Evolutionary conservation across 2,329 filamentous ascomycete genomes (phyloP).

Genomic region (Aspergillus sp.): DNA sequence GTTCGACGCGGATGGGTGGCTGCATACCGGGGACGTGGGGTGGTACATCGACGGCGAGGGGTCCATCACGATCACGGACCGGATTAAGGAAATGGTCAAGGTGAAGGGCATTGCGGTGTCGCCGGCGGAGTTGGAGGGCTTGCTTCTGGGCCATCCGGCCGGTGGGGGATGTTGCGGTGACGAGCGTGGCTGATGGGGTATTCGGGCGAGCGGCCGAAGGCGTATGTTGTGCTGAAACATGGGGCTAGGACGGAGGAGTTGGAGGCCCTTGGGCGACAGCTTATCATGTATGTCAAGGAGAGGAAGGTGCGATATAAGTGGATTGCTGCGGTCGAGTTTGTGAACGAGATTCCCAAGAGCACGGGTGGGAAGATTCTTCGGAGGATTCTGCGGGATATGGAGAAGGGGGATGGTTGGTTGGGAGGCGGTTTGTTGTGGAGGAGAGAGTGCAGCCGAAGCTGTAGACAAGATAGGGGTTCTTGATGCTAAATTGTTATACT

Average conservation of each 20-base stretch:
- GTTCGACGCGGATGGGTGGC: conserved; percentile 50
- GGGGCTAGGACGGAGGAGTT: conserved; percentile 1
- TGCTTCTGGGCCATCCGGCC: conserved; percentile 47
- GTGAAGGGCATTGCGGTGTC: conserved; percentile 50
- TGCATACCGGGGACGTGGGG: conserved; percentile 60
- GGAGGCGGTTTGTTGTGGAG: conserved; percentile 16
- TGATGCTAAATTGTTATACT: not conserved
- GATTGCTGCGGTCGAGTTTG: conserved; percentile 29
- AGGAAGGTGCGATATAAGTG: conserved; percentile 51
- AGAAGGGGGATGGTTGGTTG: conserved; percentile 2
- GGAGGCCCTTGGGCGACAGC: conserved; percentile 29
- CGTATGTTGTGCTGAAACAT: conserved; percentile 44
- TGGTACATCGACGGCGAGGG: conserved; percentile 47
- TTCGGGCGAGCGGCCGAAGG: conserved; percentile 49
- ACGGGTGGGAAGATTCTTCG: conserved; percentile 65
- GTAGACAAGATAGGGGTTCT: conserved; percentile 17
- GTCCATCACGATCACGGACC: conserved; percentile 45
- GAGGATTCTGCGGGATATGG: conserved; percentile 37
- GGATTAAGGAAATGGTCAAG: conserved; percentile 61
- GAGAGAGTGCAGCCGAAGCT: conserved; percentile 21
- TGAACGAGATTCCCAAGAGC: conserved; percentile 57
- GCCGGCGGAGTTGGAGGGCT: conserved; percentile 55
- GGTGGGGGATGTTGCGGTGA: conserved; percentile 52
- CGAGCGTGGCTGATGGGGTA: conserved; percentile 18
- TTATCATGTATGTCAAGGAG: conserved; percentile 53